phyloP scores from a whole-genome alignment of 345 rosid species.

The Rhizophora apiculata region DNA sequence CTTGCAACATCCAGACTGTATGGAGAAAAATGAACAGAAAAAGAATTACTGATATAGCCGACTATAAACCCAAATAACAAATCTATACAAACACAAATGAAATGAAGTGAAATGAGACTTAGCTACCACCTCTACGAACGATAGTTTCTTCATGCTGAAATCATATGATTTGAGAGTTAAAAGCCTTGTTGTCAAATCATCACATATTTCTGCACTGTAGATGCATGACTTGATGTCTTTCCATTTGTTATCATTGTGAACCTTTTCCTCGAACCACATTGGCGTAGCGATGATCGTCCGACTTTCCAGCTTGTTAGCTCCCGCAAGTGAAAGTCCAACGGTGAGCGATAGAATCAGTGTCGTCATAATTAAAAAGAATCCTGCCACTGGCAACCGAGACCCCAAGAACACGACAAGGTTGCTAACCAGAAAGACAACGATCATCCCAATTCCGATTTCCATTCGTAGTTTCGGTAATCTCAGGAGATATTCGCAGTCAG shows the following conservation, averaged over 20 bases:
- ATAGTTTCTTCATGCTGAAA: conserved; percentile 36
- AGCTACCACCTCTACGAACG: conserved; percentile 71
- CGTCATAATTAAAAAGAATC: conserved; percentile 49
- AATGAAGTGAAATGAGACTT: background rate
- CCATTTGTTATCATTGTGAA: conserved; percentile 46
- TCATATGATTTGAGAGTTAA: conserved; percentile 31
- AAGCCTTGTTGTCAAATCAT: conserved; percentile 34
- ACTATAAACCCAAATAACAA: background rate
- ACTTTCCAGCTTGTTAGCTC: conserved; percentile 50
- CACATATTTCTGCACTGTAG: conserved; percentile 42
- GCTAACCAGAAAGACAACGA: conserved; percentile 48
- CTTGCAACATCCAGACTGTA: conserved; percentile 72
- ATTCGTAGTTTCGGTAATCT: conserved; percentile 52
- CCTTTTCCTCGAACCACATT: conserved; percentile 50
- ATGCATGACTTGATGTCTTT: conserved; percentile 58
- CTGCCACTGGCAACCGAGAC: conserved; percentile 44
- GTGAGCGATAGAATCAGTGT: conserved; percentile 49
- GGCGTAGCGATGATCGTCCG: conserved; percentile 49
- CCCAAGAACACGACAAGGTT: conserved; percentile 39
- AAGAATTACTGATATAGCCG: background rate
- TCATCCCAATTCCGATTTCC: conserved; percentile 41
- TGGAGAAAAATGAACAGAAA: background rate
- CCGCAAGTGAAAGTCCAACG: conserved; percentile 57
- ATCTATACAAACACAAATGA: too few relatives aligned
- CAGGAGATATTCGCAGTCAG: conserved; percentile 64